These are phyloP conservation scores for Acacia acuminata DNA, from an alignment of 306 rosid species.

Conservation along the genomic window DNA sequence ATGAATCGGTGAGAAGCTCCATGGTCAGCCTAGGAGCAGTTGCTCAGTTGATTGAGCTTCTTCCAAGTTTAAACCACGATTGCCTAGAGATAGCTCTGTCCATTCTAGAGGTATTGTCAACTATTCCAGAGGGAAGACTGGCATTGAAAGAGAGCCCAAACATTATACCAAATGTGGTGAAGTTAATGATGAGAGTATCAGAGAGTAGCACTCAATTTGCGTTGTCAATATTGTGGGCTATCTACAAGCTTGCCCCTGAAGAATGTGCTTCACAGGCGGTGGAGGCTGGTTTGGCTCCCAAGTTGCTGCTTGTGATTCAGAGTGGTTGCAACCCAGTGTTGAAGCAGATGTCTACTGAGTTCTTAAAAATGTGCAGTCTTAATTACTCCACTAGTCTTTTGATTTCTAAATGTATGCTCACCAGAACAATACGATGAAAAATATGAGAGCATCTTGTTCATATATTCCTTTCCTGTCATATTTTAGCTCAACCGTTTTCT, in stretches of 20 bases:
- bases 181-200: slow-evolving; percentile 74
- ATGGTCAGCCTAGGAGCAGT: slow-evolving; percentile 64
- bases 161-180: slow-evolving; percentile 60
- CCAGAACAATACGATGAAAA: slow-evolving; percentile 71
- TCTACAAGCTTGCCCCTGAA: slow-evolving; percentile 71
- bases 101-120: slow-evolving; percentile 59
- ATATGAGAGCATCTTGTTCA: slow-evolving; percentile 31
- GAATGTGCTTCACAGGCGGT: slow-evolving; percentile 72
- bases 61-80: slow-evolving; percentile 54
- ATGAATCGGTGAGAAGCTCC: slow-evolving; percentile 48
- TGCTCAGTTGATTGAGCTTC: slow-evolving; percentile 60
- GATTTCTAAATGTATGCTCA: slow-evolving; percentile 84
- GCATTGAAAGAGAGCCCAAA: slow-evolving; percentile 75
- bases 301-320: slow-evolving; percentile 79
- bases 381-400: slow-evolving; percentile 68
- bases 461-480: slow-evolving; percentile 12
- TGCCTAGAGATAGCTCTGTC: slow-evolving; percentile 62
- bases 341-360: slow-evolving; percentile 74
- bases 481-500: neutral
- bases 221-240: slow-evolving; percentile 69
- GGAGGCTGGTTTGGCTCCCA: slow-evolving; percentile 80
- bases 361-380: slow-evolving; percentile 72
- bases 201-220: slow-evolving; percentile 74
- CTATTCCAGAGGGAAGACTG: slow-evolving; percentile 58
- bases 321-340: slow-evolving; percentile 73